phyloP scores from a whole-genome alignment of 768 basidiomycete species.

The Leccinellum rugosiceps region DNA sequence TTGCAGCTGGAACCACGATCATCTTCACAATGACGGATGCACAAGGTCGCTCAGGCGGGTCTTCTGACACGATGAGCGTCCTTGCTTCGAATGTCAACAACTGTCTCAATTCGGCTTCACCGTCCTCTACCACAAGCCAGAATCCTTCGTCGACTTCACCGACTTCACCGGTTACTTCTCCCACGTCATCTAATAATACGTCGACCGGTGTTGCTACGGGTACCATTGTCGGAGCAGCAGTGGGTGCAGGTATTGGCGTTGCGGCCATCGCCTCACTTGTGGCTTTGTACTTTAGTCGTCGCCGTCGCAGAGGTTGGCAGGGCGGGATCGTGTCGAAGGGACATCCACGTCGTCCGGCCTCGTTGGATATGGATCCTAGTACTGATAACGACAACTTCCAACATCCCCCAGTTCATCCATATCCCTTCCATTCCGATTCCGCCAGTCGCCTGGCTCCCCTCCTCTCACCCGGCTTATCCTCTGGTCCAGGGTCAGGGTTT shows the following conservation, averaged over 20 bases:
- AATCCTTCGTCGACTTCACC: conserved; percentile 23
- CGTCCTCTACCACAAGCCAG: conserved; percentile 44
- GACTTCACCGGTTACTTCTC: conserved; percentile 13
- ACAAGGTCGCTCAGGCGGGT: conserved; percentile 52
- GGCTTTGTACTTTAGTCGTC: conserved; percentile 45
- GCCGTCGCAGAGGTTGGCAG: conserved; percentile 20
- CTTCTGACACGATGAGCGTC: conserved; percentile 51
- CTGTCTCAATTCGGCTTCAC: conserved; percentile 53
- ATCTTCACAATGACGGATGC: conserved; percentile 57
- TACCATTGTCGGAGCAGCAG: conserved; percentile 46
- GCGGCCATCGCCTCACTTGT: conserved; percentile 50
- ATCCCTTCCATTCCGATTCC: conserved; percentile 27
- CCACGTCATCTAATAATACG: conserved; percentile 21
- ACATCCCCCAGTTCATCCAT: conserved; percentile 36
- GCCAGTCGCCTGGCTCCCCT: conserved; percentile 15
- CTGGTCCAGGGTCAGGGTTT: background rate
- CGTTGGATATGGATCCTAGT: conserved; percentile 35
- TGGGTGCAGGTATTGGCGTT: conserved; percentile 52
- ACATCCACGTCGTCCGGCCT: conserved; percentile 33
- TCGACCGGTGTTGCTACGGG: conserved; percentile 36
- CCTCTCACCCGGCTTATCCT: background rate
- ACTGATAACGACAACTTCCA: conserved; percentile 18
- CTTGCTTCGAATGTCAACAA: conserved; percentile 43
- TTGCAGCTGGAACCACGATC: conserved; percentile 54
- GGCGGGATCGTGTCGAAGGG: conserved; percentile 30